Base-by-base conservation (phyloP, 768 basidiomycete genomes). In the Leccinum ochraceum region DNA sequence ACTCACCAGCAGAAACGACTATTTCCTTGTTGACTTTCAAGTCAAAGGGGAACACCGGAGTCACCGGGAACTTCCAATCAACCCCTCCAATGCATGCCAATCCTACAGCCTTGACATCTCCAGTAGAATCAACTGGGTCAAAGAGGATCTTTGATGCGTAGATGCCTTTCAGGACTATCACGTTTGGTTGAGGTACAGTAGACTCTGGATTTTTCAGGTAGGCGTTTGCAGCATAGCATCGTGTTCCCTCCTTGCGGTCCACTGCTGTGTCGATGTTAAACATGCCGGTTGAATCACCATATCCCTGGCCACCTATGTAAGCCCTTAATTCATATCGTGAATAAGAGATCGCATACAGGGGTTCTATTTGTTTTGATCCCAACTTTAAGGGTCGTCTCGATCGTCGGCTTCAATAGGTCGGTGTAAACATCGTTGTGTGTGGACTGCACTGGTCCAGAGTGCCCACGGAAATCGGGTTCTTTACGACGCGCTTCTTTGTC, bases 181-280 rank as follows among this genome's bases (percentile, higher is more conserved):
- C 14, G 22, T 66, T 65, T 16, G 26, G 14, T 55, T 66, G 64
- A 53, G 66, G 62, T 0, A 36, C n/a, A 9, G 9, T 24, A 1
- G 57, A 68, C 28, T 32, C 48, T 11, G 66, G 66, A 20, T 65
- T 16, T 17, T 11, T 48, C 39, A 67, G 37, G 20, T 67, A 67
- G 24, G 66, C 59, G 3, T 68, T 67, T 4, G 66, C 62, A 32
- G 66, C 66, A 13, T 67, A 67, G 10, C 62, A 67, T 52, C 66
- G 51, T 22, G 44, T 68, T 6, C 66, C 66, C 9, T 54, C 17
- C 22, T 58, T 8, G 13, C 66, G 59, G 5, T 67, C 52, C 42
- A 68, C 66, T 44, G 66, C 54, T 16, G 61, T 57, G 26, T 67
- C 66, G n/a, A 61, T 53, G 16, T 67, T 67, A 32, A 68, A 67